Evolutionary conservation across 2,329 filamentous ascomycete genomes (phyloP), one percentile per base, ranked within the genome.

Genomic region (Apiospora kogelbergensis): DNA sequence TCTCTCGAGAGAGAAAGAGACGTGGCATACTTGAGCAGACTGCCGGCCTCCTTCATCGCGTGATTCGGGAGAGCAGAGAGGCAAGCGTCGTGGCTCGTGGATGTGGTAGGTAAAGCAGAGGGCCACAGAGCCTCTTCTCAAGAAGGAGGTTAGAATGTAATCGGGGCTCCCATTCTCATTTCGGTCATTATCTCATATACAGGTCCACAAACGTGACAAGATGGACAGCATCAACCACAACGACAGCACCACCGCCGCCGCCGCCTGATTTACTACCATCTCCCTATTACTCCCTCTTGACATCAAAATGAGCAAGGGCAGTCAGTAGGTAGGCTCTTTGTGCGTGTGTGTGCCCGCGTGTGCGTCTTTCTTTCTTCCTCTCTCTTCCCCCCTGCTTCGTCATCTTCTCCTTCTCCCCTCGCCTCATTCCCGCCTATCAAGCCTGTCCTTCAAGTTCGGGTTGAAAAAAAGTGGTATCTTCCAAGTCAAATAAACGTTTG

Each of bases 141-240:
- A 37, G 53, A 37, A 6, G 30, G 30, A 17, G 15, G 37, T 22
- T 37, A 37, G 30, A 37, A 37, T 60, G 53, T 60, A 37, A 60
- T 60, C 53, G 30, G 26, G 53, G 53, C 17, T 60, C 30, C 53
- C 65, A 67, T 69, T 69, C 57, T 69, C 68, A 69, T 67, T 69
- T 7, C 37, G 30, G 65, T 69, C 68, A 42, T 69, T 46, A 69
- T 67, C 68, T 65, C 68, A 67, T 69, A 46, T 64, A 57, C 42
- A 42, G 7, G 24, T 26, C 64, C 48, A 30, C 24, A 45, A 48
- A 41, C 26, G 48, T 44, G 45, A 65, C 63, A 53, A 66, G 24
- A 53, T 65, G 37, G 22, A 42, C n/a, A 40, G 26, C 37, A 42
- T 7, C 41, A 41, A 17, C 63, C 22, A 6, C 63, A 13, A 20